Evolutionary conservation across 495 filamentous ascomycete species (phyloP).

Genomic region (Podospora pseudoanserina): DNA sequence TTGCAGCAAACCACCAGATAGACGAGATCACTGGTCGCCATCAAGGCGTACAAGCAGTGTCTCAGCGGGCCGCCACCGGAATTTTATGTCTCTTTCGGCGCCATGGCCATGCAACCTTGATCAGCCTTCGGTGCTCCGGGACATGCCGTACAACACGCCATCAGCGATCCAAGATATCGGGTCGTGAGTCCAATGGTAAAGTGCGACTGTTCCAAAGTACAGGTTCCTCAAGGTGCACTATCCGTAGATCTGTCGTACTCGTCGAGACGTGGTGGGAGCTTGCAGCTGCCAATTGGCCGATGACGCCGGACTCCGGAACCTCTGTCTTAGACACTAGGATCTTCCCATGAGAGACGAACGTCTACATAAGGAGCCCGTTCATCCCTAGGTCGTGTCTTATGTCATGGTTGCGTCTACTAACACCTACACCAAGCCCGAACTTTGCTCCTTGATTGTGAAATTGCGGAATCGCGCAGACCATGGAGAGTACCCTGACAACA

Average conservation of each 20-base stretch:
- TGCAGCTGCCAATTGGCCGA: background rate
- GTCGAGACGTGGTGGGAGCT: background rate
- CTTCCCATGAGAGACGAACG: background rate
- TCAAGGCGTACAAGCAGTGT: background rate
- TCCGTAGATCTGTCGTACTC: background rate
- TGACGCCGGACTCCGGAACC: background rate
- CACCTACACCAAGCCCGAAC: background rate
- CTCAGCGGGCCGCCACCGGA: background rate
- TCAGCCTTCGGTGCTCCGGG: background rate
- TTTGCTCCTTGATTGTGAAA: background rate
- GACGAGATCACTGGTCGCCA: background rate
- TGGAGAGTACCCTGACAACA: background rate
- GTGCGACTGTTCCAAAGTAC: background rate
- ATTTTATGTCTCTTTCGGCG: background rate
- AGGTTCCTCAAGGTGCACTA: background rate
- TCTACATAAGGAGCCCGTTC: background rate
- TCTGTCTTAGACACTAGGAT: background rate
- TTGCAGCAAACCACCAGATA: background rate
- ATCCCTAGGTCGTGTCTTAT: background rate
- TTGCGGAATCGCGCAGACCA: background rate
- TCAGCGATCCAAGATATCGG: background rate
- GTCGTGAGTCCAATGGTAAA: background rate
- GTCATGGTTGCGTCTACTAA: background rate
- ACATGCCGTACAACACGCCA: background rate
- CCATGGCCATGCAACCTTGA: background rate